phyloP scores from a whole-genome alignment of 352 stramenopile species.

The Globisporangium solare region DNA sequence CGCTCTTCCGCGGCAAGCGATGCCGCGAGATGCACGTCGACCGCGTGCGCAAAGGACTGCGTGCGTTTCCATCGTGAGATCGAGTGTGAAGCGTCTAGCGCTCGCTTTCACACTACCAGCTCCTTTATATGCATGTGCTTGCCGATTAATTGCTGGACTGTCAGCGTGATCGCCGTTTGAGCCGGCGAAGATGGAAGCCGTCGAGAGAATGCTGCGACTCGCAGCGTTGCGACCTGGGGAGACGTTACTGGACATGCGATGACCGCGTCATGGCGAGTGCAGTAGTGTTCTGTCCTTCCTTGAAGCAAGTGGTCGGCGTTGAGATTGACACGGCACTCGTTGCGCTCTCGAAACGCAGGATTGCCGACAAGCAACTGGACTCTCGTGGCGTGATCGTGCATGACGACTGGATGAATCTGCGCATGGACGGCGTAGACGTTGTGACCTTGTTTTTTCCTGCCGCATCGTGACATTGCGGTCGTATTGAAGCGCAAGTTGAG shows the following conservation, averaged over 20 bases:
- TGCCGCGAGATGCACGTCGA: slow-evolving; percentile 51
- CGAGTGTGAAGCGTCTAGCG: neutral
- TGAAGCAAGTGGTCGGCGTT: slow-evolving; percentile 33
- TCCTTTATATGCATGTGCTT: slow-evolving; percentile 1
- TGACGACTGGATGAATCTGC: slow-evolving; percentile 47
- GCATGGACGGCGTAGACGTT: slow-evolving; percentile 40
- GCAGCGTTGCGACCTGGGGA: slow-evolving; percentile 32
- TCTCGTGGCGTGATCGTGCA: slow-evolving; percentile 32
- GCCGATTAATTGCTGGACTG: neutral
- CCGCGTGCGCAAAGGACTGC: slow-evolving; percentile 41
- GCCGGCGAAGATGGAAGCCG: slow-evolving; percentile 51
- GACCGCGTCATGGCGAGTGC: slow-evolving; percentile 52
- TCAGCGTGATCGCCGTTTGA: slow-evolving; percentile 70
- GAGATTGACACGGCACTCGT: slow-evolving; percentile 59
- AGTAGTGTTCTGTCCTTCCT: slow-evolving; percentile 12
- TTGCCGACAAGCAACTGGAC: slow-evolving; percentile 10
- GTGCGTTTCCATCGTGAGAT: slow-evolving; percentile 19
- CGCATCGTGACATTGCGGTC: slow-evolving; percentile 37
- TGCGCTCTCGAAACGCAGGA: slow-evolving; percentile 28
- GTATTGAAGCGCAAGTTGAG: slow-evolving; percentile 31
- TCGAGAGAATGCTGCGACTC: slow-evolving; percentile 43
- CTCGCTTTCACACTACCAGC: neutral
- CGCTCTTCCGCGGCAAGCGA: slow-evolving; percentile 46
- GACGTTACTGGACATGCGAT: slow-evolving; percentile 60
- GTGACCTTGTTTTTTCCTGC: slow-evolving; percentile 64